Conservation (phyloP, 2,329 filamentous ascomycete species). For the Hysterium pulicare region DNA sequence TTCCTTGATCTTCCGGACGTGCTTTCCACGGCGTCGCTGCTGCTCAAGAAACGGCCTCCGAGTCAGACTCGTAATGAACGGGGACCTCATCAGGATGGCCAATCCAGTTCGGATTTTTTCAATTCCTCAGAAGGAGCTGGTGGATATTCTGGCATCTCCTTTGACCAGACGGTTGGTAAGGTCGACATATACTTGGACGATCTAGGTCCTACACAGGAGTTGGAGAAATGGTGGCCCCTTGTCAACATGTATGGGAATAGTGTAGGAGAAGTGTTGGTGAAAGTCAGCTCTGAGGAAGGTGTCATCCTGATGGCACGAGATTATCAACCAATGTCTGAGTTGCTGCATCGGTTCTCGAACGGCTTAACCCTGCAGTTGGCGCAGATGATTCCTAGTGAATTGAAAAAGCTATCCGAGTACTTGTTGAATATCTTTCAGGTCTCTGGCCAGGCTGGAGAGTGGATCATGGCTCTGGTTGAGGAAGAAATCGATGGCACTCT, state of each 20-base stretch:
- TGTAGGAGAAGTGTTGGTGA: slow-evolving; percentile 81
- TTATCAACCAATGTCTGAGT: slow-evolving; percentile 76
- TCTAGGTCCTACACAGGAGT: slow-evolving; percentile 70
- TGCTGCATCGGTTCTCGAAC: slow-evolving; percentile 80
- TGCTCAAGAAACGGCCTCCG: slow-evolving; percentile 62
- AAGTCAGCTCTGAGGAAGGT: slow-evolving; percentile 79
- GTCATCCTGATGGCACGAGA: slow-evolving; percentile 83
- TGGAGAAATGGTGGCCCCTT: slow-evolving; percentile 83
- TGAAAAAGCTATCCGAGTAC: slow-evolving; percentile 78
- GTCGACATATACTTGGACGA: slow-evolving; percentile 82
- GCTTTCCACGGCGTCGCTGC: slow-evolving; percentile 65
- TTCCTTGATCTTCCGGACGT: slow-evolving; percentile 70
- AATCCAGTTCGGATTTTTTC: slow-evolving; percentile 26
- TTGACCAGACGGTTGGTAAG: slow-evolving; percentile 58
- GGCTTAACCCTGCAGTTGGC: slow-evolving; percentile 83
- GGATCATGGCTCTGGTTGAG: slow-evolving; percentile 90
- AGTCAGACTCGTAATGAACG: slow-evolving; percentile 37
- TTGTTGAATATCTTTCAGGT: slow-evolving; percentile 95
- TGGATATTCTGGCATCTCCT: slow-evolving; percentile 45
- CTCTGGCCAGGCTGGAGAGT: slow-evolving; percentile 76
- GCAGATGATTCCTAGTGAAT: slow-evolving; percentile 69
- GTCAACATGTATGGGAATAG: slow-evolving; percentile 71
- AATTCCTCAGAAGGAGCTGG: slow-evolving; percentile 32
- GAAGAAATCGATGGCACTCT: slow-evolving; percentile 94
- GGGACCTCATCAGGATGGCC: slow-evolving; percentile 35